Base-by-base conservation (phyloP, 306 rosid genomes). In the Cyclanthera cordifolia region DNA sequence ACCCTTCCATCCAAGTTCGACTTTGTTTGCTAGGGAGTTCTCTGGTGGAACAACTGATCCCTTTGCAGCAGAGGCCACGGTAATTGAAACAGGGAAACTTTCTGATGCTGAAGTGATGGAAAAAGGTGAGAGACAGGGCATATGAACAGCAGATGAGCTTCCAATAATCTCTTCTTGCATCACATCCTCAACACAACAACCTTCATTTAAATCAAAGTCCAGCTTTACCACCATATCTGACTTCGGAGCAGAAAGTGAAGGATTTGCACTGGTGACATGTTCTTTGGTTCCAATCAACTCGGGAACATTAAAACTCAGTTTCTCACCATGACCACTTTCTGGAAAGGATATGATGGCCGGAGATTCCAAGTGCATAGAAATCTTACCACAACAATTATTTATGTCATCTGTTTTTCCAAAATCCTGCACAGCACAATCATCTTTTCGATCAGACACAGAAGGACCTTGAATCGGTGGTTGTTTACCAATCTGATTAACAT, bases 1-100 rank as follows among this genome's bases (percentile, higher is more conserved):
- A 8, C 99, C 99, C 78, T 90, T 93, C 99, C 97, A 94, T 66
- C 97, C 96, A 74, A 85, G 91, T 72, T 86, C 95, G 67, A 82
- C 86, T 63, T 79, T 94, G 59, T 73, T 83, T 67, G 83, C 82
- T 81, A 88, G 68, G 3, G 79, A 85, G 79, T 83, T 85, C 49
- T 90, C 95, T 15, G 95, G 96, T 15, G 63, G 95, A 71, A 86
- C 56, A 80, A 90, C 82, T 0, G 94, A 84, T 11, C 99, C 96
- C 73, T 94, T 90, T 57, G 96, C 91, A 65, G 99, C 95, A 32
- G 97, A 86, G 27, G 96, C 94, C 28, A 86, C 87, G 0, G 99
- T 94, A 76, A 94, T 73, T 45, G 99, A 85, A 51, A 89, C 60
- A 73, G 85, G 88, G 50, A 90, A 86, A 37, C 87, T 75, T 58